Evolutionary conservation across 768 basidiomycete species (phyloP).

Genomic region (Leccinum imitatum): DNA sequence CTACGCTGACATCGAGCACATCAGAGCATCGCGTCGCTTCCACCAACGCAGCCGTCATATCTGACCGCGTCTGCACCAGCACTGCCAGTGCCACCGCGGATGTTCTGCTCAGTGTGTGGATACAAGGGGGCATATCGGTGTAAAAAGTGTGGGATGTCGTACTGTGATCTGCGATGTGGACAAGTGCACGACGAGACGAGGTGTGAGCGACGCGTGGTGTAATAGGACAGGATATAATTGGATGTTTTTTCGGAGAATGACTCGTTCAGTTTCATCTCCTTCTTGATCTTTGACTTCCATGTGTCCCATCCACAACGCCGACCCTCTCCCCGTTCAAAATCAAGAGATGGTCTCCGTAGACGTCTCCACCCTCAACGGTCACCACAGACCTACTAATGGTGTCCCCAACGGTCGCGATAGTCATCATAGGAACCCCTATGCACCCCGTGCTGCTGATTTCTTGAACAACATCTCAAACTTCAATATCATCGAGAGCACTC

Average conservation of each 20-base stretch:
- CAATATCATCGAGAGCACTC: conserved; percentile 95
- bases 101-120: conserved; percentile 84
- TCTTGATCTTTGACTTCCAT: conserved; percentile 5
- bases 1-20: conserved; percentile 1
- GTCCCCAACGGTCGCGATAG: conserved; percentile 39
- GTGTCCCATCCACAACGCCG: conserved; percentile 59
- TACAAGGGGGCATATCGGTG: conserved; percentile 83
- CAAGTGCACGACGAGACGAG: conserved; percentile 75
- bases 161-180: conserved; percentile 74
- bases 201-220: conserved; percentile 73
- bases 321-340: conserved; percentile 41
- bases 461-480: conserved; percentile 91
- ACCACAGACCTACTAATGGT: conserved; percentile 29
- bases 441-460: conserved; percentile 89
- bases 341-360: conserved; percentile 73
- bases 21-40: conserved; percentile 59
- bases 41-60: conserved; percentile 61
- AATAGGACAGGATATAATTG: conserved; percentile 10
- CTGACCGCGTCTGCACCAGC: conserved; percentile 64
- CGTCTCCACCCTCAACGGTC: conserved; percentile 39
- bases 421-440: conserved; percentile 73
- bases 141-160: conserved; percentile 71
- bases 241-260: conserved; percentile 3
- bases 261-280: conserved; percentile 8
- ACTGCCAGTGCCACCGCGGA: conserved; percentile 61